These are phyloP conservation scores for Cinchona pubescens DNA, from an alignment of 257 asterid genomes.

Conservation along the genomic window DNA sequence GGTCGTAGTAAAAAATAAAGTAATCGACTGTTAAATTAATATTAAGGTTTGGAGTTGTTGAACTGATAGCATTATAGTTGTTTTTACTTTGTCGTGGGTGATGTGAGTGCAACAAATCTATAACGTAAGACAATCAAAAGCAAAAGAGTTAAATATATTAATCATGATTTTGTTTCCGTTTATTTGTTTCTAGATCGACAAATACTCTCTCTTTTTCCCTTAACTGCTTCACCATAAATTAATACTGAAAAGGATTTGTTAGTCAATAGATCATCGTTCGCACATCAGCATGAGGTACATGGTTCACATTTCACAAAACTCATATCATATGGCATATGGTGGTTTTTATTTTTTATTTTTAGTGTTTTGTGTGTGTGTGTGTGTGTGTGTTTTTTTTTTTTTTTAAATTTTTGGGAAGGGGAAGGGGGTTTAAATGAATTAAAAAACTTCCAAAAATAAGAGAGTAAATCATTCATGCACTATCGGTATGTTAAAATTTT, in stretches of 20 bases:
- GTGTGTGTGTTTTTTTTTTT: too few species aligned
- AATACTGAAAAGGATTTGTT: not conserved
- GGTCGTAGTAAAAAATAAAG: not conserved
- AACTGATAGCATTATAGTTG: not conserved
- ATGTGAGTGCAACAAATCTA: not conserved
- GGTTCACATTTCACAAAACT: not conserved
- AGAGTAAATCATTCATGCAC: too few species aligned
- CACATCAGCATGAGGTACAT: not conserved
- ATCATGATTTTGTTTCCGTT: not conserved
- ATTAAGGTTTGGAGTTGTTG: not conserved
- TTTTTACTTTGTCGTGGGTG: too few species aligned
- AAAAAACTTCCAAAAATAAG: too few species aligned
- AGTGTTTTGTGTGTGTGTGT: too few species aligned
- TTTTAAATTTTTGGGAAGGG: too few species aligned
- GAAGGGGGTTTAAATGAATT: too few species aligned
- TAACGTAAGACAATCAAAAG: not conserved
- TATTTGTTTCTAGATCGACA: too few species aligned
- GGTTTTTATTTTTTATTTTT: too few species aligned
- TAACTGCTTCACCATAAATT: too few species aligned
- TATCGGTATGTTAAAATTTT: too few species aligned
- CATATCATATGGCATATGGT: not conserved
- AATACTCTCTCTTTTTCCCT: too few species aligned
- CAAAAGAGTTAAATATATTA: not conserved
- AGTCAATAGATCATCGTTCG: not conserved
- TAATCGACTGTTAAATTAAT: not conserved